A percentile compares a stretch with the other conserved stretches of the same genome.
Evolutionary conservation across 2,329 filamentous ascomycete genomes (phyloP).

Genomic region (Stachybotrys elegans): DNA sequence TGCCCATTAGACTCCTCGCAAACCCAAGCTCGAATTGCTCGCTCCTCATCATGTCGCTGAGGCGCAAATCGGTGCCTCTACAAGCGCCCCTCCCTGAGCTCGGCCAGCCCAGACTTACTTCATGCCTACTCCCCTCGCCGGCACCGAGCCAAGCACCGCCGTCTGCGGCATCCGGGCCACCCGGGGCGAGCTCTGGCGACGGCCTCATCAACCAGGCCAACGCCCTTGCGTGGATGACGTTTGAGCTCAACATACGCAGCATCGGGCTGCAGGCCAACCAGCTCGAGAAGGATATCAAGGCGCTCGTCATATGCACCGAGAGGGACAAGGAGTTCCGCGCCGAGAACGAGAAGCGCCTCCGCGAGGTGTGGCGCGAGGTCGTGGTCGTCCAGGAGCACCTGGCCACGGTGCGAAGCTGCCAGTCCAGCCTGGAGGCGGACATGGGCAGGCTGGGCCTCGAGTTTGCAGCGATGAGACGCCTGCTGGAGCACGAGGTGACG

Average conservation of each 20-base stretch:
- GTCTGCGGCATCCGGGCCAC: no score
- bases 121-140: no score
- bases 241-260: slow-evolving; percentile 28
- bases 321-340: slow-evolving; percentile 22
- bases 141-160: no score
- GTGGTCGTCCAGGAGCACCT: slow-evolving; percentile 22
- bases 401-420: slow-evolving; percentile 8
- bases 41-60: no score
- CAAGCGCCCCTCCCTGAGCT: no score
- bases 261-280: slow-evolving; percentile 20
- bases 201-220: slow-evolving; percentile 22
- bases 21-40: no score
- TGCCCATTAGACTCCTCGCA: no score
- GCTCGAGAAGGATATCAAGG: slow-evolving; percentile 22
- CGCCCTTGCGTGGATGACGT: slow-evolving; percentile 29
- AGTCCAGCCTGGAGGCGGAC: slow-evolving; percentile 8
- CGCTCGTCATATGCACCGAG: slow-evolving; percentile 18
- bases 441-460: no score
- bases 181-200: no score
- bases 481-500: slow-evolving; percentile 19
- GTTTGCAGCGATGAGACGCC: no score
- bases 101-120: no score
- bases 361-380: slow-evolving; percentile 24
- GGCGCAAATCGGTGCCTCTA: no score
- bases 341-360: slow-evolving; percentile 22